Percentiles rank a stretch among this genome's conserved stretches.
These are phyloP conservation scores for Phytophthora chlamydospora DNA, from an alignment of 352 stramenopile genomes.

Conservation along the genomic window DNA sequence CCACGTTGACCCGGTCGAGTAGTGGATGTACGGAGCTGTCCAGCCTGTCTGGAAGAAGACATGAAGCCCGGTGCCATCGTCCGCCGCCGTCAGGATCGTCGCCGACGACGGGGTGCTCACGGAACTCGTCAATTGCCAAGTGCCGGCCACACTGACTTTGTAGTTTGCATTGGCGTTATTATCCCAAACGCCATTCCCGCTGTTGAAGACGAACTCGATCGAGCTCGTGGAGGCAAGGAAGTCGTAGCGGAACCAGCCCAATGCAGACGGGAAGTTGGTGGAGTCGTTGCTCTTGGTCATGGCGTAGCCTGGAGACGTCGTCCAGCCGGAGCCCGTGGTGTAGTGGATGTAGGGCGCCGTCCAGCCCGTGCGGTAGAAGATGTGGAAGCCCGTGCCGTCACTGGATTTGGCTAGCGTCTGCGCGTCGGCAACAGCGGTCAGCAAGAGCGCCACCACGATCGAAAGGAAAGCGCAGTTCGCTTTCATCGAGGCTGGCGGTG, in stretches of 20 bases:
- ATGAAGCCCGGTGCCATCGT: conserved; percentile 44
- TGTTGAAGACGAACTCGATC: conserved; percentile 38
- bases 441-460: conserved; percentile 4
- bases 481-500: too few relatives aligned
- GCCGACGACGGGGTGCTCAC: conserved; percentile 1
- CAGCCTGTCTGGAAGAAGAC: conserved; percentile 47
- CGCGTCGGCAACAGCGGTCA: not conserved
- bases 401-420: conserved; percentile 45
- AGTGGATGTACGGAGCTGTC: conserved; percentile 45
- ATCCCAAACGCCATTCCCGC: conserved; percentile 32
- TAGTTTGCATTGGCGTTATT: conserved; percentile 37
- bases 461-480: too few relatives aligned
- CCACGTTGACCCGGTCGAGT: conserved; percentile 31
- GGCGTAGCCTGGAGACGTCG: conserved; percentile 34
- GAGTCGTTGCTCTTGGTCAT: conserved; percentile 33
- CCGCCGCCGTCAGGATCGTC: conserved; percentile 2
- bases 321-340: conserved; percentile 45
- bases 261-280: conserved; percentile 24
- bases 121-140: conserved; percentile 33
- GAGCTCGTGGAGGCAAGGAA: conserved; percentile 19
- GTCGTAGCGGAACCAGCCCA: conserved; percentile 38
- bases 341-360: conserved; percentile 56
- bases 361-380: conserved; percentile 61
- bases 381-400: conserved; percentile 47
- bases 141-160: conserved; percentile 31